Evolutionary conservation across 495 filamentous ascomycete genomes (phyloP).

Genomic region (Lichenothelia convexa): DNA sequence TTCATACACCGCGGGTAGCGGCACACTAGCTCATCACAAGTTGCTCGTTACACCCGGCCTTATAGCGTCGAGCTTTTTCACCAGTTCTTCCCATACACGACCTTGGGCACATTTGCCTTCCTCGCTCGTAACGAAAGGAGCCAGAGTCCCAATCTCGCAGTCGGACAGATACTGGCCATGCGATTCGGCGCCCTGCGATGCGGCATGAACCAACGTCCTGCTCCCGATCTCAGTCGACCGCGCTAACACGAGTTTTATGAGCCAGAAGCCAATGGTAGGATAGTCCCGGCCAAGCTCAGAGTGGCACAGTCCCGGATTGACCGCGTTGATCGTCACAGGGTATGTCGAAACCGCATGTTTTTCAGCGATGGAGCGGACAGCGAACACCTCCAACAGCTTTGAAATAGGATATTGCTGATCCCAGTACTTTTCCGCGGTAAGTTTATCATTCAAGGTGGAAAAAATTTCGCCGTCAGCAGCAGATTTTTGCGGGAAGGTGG

Average conservation of each 20-base stretch:
- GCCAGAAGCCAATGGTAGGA: background rate
- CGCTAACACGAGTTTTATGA: slow-evolving; percentile 10
- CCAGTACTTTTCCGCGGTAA: slow-evolving; percentile 13
- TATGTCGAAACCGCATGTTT: slow-evolving; percentile 5
- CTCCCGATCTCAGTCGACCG: slow-evolving; percentile 25
- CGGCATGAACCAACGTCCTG: slow-evolving; percentile 23
- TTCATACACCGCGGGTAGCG: too few species aligned
- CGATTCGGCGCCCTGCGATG: slow-evolving; percentile 17
- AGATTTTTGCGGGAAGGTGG: slow-evolving; percentile 13
- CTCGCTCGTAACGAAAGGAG: slow-evolving; percentile 12
- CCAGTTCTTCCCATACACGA: slow-evolving; percentile 15
- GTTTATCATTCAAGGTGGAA: slow-evolving; percentile 11
- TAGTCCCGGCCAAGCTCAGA: slow-evolving; percentile 17
- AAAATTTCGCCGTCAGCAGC: slow-evolving; percentile 14
- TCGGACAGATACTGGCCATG: slow-evolving; percentile 19
- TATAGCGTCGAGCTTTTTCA: slow-evolving; percentile 13
- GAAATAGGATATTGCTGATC: slow-evolving; percentile 14
- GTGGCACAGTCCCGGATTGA: slow-evolving; percentile 25
- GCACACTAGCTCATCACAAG: too few species aligned
- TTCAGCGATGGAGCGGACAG: slow-evolving; percentile 12
- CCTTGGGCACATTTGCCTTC: slow-evolving; percentile 11
- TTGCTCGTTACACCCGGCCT: slow-evolving; percentile 11
- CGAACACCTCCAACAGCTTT: slow-evolving; percentile 18
- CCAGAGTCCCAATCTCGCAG: slow-evolving; percentile 10
- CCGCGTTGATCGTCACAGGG: slow-evolving; percentile 21